Base-by-base conservation (phyloP, 257 asterid species). In the Nicotiana undulata region DNA sequence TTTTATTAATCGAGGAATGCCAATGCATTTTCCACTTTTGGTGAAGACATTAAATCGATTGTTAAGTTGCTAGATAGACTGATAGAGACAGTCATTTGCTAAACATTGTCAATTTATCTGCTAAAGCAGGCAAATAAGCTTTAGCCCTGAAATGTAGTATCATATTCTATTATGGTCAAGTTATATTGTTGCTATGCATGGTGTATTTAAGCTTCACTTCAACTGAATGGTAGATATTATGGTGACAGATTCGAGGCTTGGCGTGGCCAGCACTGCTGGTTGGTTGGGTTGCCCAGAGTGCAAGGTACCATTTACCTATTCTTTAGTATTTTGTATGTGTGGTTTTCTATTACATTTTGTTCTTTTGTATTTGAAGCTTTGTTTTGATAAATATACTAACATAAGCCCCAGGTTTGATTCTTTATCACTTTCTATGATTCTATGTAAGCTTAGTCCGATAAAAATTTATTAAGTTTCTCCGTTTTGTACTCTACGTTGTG, bases 211-310 rank as follows among this genome's bases (percentile, higher is more conserved):
- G 34, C 40, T 83, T 55, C 74, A 51, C 1, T 26, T 74, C 7
- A 28, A 44, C 67, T 84, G 44, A 76, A 79, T 32, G 40, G 37
- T n/a, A 80, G 67, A 72, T 32, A 77, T 79, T 80, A 59, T 74
- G 79, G 85, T 83, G 75, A 80, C 88, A 95, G 99, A 95, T 93
- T 81, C 93, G 98, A 67, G 99, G 96, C 82, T 90, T 92, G 85
- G 97, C 97, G 70, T 95, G 99, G 99, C 98, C 97, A 22, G 96
- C 98, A 66, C 80, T 89, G 86, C 90, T 93, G 82, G 84, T 92
- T 84, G 99, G 99, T 87, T 95, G 98, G 98, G 98, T 95, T 85
- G 96, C 97, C 84, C 97, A 95, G 85, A 95, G 99, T 83, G 99
- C 97, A 84, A 95, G 99, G 98, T 74, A 74, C 61, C 16, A 13